These are phyloP conservation scores for Neurospora sp. DNA, from an alignment of 495 filamentous ascomycete genomes.

Conservation along the genomic window DNA sequence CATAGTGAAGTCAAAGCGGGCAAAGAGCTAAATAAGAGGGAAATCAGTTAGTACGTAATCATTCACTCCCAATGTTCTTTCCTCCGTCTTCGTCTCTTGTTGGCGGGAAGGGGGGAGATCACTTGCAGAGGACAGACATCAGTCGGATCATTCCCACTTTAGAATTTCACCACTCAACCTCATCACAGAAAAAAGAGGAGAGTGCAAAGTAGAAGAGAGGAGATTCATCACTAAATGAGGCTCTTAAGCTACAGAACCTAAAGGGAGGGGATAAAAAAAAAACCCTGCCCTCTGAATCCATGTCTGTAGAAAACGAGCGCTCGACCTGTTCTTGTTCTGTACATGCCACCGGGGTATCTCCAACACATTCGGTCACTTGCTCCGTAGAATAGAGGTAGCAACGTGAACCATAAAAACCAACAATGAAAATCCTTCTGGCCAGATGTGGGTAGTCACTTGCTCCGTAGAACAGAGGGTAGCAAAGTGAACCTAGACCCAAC, in stretches of 20 bases:
- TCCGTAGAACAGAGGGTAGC: too few relatives aligned
- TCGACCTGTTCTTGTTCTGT: background rate
- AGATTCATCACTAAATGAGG: background rate
- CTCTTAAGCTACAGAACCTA: background rate
- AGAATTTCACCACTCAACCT: background rate
- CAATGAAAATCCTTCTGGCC: background rate
- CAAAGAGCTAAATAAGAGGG: slow-evolving; percentile 23
- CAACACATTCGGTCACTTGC: background rate
- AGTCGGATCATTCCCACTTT: too few relatives aligned
- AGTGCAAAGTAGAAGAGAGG: background rate
- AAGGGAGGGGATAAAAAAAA: background rate
- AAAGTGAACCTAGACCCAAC: too few relatives aligned
- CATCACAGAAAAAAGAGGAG: background rate
- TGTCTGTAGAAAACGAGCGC: background rate
- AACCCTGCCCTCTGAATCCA: background rate
- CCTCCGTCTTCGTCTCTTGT: too few relatives aligned
- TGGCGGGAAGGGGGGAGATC: too few relatives aligned
- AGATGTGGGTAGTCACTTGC: too few relatives aligned
- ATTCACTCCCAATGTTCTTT: too few relatives aligned
- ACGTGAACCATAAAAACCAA: background rate
- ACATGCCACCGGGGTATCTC: background rate
- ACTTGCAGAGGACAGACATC: too few relatives aligned
- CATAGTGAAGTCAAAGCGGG: slow-evolving; percentile 37
- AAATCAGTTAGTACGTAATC: too few relatives aligned
- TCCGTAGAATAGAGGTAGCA: background rate